Evolutionary conservation across 2,329 filamentous ascomycete species (phyloP).

Genomic region (Biscogniauxia mediterranea): DNA sequence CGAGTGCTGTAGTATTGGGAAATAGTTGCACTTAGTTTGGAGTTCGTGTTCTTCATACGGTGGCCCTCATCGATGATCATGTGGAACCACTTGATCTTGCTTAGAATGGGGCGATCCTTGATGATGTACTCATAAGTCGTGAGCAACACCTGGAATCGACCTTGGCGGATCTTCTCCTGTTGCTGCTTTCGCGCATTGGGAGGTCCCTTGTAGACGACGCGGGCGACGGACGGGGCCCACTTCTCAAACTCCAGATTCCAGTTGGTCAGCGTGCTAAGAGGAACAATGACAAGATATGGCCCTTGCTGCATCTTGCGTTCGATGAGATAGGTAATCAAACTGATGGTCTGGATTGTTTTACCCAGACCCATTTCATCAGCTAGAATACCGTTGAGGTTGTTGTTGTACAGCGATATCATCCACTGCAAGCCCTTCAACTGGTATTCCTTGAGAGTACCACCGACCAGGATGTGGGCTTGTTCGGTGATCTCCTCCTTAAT

Average conservation of each 20-base stretch:
- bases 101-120: conserved; percentile 91
- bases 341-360: conserved; percentile 99
- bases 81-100: conserved; percentile 99
- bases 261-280: conserved; percentile 94
- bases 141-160: conserved; percentile 91
- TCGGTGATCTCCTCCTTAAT: conserved; percentile 86
- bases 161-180: conserved; percentile 90
- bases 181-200: conserved; percentile 84
- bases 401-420: conserved; percentile 99
- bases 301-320: conserved; percentile 91
- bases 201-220: conserved; percentile 96
- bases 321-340: conserved; percentile 93
- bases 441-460: conserved; percentile 93
- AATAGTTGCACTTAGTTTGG: conserved; percentile 92
- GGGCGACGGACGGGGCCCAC: conserved; percentile 85
- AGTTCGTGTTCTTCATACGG: conserved; percentile 98
- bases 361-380: conserved; percentile 99
- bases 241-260: conserved; percentile 99
- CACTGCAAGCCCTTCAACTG: conserved; percentile 98
- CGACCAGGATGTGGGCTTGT: conserved; percentile 84
- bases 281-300: conserved; percentile 94
- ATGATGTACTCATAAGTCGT: conserved; percentile 99
- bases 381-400: conserved; percentile 97
- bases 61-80: conserved; percentile 99
- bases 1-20: conserved; percentile 93